Percentiles rank a stretch among this genome's conserved stretches.
phyloP scores from a whole-genome alignment of 371 early-diverging fungal genomes.

The Mucor piriformis region DNA sequence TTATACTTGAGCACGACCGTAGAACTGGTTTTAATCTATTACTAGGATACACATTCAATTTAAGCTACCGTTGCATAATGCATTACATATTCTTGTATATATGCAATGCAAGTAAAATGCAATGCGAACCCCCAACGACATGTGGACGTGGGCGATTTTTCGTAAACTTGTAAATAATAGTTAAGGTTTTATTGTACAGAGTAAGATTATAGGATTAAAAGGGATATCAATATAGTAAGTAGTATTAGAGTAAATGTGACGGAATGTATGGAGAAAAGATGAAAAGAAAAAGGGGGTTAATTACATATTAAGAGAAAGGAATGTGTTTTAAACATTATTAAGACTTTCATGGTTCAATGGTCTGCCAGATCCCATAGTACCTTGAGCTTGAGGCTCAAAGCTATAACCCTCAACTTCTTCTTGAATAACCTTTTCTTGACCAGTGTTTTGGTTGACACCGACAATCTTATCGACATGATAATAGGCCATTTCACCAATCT shows the following conservation, averaged over 20 bases:
- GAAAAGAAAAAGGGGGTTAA: neutral
- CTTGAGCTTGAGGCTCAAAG: conserved; percentile 25
- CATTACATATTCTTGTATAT: too few relatives aligned
- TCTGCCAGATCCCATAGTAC: conserved; percentile 25
- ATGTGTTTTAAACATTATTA: conserved; percentile 20
- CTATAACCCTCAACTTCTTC: conserved; percentile 39
- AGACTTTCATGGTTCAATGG: conserved; percentile 23
- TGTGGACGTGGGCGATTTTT: neutral
- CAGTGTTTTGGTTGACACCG: conserved; percentile 39
- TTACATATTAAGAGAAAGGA: neutral
- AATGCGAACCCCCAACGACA: too few relatives aligned
- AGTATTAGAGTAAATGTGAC: too few relatives aligned
- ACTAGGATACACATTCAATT: too few relatives aligned
- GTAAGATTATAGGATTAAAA: too few relatives aligned
- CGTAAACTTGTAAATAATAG: too few relatives aligned
- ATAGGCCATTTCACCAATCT: conserved; percentile 80
- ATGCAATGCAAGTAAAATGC: too few relatives aligned
- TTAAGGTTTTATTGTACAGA: too few relatives aligned
- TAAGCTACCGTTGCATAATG: too few relatives aligned
- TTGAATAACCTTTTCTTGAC: conserved; percentile 41
- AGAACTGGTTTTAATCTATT: too few relatives aligned
- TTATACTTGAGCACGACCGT: too few relatives aligned
- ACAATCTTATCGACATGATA: conserved; percentile 54
- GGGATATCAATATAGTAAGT: too few relatives aligned
- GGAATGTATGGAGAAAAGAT: neutral